A percentile compares a stretch with the other conserved stretches of the same genome.
Conservation (phyloP, 768 basidiomycete species). For the Scleroderma citrinum region DNA sequence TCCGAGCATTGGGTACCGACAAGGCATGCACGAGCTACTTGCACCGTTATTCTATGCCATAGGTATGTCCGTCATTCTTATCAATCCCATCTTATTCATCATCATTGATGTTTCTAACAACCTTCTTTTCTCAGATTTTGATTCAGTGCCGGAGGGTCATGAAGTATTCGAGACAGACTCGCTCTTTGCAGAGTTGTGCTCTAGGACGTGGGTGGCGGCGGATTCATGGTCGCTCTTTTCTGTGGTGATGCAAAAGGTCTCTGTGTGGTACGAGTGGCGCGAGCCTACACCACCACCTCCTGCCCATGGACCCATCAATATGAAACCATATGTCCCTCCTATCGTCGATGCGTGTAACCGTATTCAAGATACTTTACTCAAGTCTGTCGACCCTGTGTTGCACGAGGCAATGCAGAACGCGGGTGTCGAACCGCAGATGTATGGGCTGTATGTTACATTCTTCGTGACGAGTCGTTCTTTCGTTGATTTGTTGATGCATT, state of each 20-base stretch:
- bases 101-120: constrained; percentile 9
- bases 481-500: constrained; percentile 8
- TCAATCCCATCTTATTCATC: constrained; percentile 1
- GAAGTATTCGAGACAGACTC: constrained; percentile 27
- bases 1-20: constrained; percentile 85
- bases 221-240: constrained; percentile 86
- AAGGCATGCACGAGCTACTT: constrained; percentile 98
- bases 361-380: constrained; percentile 70
- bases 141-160: constrained; percentile 49
- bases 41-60: constrained; percentile 77
- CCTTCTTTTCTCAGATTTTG: constrained; percentile 53
- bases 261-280: constrained; percentile 76
- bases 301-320: constrained; percentile 36
- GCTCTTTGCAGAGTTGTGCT: constrained; percentile 55
- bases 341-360: constrained; percentile 79
- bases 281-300: constrained; percentile 31
- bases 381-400: constrained; percentile 73
- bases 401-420: constrained; percentile 69
- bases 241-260: constrained; percentile 70
- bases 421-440: constrained; percentile 94
- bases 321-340: constrained; percentile 70
- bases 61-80: constrained; percentile 17
- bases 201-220: constrained; percentile 65
- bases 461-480: constrained; percentile 4
- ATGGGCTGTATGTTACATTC: constrained; percentile 70